Conservation (phyloP, 352 stramenopile species). For the Pythium volutum region DNA sequence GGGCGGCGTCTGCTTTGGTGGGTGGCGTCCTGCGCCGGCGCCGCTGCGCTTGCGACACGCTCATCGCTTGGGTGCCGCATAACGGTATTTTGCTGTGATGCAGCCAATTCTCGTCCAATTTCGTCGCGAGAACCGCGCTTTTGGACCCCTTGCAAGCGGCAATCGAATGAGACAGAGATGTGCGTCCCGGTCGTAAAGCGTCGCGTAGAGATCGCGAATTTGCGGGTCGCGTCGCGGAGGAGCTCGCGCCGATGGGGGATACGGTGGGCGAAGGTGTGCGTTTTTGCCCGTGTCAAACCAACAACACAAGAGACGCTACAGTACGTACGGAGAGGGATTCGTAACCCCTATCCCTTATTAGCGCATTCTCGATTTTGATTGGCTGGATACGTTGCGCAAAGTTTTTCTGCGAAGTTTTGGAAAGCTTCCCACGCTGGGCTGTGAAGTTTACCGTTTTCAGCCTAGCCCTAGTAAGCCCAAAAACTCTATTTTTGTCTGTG, state of each 20-base stretch:
- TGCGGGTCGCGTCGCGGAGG: not conserved
- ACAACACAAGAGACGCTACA: slow-evolving; percentile 13
- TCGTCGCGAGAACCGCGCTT: not conserved
- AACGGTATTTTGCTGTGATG: not conserved
- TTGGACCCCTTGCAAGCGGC: not conserved
- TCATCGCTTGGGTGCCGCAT: slow-evolving; percentile 7
- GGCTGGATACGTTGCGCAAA: slow-evolving; percentile 2
- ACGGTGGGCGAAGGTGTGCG: not conserved
- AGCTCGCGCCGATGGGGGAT: not conserved
- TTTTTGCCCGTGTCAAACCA: slow-evolving; percentile 26
- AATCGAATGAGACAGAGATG: not conserved
- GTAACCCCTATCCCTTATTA: slow-evolving; percentile 23
- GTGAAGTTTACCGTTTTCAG: not conserved
- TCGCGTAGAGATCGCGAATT: not conserved
- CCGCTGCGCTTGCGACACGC: not conserved
- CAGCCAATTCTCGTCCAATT: slow-evolving; percentile 11
- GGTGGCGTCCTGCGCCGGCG: not conserved
- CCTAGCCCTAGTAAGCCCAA: not conserved
- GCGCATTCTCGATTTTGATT: not conserved
- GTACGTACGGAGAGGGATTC: too few species aligned
- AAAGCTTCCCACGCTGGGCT: not conserved
- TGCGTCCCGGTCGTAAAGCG: not conserved
- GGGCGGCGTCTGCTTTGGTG: slow-evolving; percentile 1
- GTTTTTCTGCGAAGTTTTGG: too few species aligned
- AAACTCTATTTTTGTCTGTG: too few species aligned